Percentiles rank a stretch among this genome's conserved stretches.
These are phyloP conservation scores for Trichoderma simmonsii DNA, from an alignment of 2,329 filamentous ascomycete species.

Conservation along the genomic window DNA sequence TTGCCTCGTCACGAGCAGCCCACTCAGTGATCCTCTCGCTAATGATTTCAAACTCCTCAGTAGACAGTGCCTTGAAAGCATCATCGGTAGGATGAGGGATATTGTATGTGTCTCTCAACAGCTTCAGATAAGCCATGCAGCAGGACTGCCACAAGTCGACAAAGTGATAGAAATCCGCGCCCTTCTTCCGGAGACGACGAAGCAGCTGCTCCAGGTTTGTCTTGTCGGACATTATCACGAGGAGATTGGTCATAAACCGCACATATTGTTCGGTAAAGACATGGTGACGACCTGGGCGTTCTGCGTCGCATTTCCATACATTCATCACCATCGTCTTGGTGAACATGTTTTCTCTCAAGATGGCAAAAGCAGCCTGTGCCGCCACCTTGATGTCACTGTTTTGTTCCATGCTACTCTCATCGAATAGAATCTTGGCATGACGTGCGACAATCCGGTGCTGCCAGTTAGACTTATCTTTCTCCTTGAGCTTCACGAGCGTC, in stretches of 20 bases:
- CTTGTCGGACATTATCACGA: constrained; percentile 73
- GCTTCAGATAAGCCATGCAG: constrained; percentile 51
- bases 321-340: constrained; percentile 94
- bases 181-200: constrained; percentile 75
- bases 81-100: constrained; percentile 50
- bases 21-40: constrained; percentile 54
- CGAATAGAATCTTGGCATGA: constrained; percentile 57
- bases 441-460: constrained; percentile 87
- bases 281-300: constrained; percentile 79
- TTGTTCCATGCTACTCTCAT: constrained; percentile 36
- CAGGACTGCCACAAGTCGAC: constrained; percentile 58
- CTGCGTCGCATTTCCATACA: constrained; percentile 90
- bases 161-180: constrained; percentile 69
- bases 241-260: constrained; percentile 72
- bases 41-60: constrained; percentile 57
- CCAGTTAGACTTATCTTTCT: constrained; percentile 91
- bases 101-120: constrained; percentile 49
- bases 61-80: constrained; percentile 51
- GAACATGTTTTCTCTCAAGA: constrained; percentile 71
- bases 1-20: constrained; percentile 41
- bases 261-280: constrained; percentile 88
- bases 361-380: constrained; percentile 74
- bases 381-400: constrained; percentile 51
- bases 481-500: constrained; percentile 50
- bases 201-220: constrained; percentile 73